phyloP scores from a whole-genome alignment of 441 rosid species.

The Manihot esculenta region DNA sequence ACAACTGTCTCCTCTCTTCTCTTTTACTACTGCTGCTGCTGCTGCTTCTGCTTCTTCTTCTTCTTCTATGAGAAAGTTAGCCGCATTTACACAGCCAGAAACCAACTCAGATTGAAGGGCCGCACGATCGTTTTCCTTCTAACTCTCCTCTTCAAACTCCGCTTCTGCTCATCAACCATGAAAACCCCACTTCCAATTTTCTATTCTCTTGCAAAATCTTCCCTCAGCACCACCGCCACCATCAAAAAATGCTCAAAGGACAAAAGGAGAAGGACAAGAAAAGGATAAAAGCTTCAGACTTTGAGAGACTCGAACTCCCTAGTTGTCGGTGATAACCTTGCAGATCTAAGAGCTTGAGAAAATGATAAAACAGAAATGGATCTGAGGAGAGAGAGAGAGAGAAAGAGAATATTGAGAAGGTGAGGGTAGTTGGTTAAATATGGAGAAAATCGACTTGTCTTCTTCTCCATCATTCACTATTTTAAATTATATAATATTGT shows the following conservation, averaged over 20 bases:
- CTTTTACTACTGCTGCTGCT: neutral
- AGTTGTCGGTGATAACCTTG: neutral
- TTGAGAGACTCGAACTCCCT: neutral
- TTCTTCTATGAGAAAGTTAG: neutral
- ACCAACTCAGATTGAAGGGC: neutral
- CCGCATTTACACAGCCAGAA: neutral
- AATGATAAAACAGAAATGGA: neutral
- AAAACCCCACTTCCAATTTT: constrained; percentile 1
- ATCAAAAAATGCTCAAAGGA: neutral
- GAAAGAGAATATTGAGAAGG: neutral
- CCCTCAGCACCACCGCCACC: neutral
- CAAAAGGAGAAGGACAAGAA: neutral
- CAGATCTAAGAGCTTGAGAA: neutral
- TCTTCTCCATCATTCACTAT: neutral
- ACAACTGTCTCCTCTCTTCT: neutral
- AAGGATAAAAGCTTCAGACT: neutral
- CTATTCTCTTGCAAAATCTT: neutral
- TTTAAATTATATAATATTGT: neutral
- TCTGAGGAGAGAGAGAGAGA: constrained; percentile 5
- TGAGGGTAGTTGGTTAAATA: neutral
- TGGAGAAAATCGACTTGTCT: constrained; percentile 4
- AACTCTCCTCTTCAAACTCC: constrained; percentile 8
- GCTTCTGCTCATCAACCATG: constrained; percentile 11
- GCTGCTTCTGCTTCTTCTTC: neutral
- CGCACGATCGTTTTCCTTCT: neutral